phyloP scores from a whole-genome alignment of 2,329 filamentous ascomycete species.

The Colletotrichum costaricense region DNA sequence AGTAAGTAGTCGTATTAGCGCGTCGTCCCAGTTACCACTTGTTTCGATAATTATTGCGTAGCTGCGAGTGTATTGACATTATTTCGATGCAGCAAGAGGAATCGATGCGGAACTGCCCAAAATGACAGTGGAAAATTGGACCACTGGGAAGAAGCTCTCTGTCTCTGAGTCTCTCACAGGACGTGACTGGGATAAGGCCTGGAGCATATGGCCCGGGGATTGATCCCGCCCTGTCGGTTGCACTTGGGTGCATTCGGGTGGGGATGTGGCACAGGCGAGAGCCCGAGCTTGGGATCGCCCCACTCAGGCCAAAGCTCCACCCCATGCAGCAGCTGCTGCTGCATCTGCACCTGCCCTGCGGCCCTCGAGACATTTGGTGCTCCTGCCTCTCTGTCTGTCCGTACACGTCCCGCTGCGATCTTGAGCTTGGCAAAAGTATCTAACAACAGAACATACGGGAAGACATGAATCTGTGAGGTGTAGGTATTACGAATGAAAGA shows the following conservation, averaged over 20 bases:
- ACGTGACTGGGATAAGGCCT: slow-evolving; percentile 1
- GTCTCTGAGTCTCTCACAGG: not conserved
- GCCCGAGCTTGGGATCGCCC: slow-evolving; percentile 17
- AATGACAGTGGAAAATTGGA: not conserved
- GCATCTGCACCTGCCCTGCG: not conserved
- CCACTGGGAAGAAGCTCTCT: not conserved
- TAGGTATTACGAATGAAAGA: too few relatives aligned
- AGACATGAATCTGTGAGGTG: not conserved
- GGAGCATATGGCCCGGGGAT: slow-evolving; percentile 13
- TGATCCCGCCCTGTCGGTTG: slow-evolving; percentile 26
- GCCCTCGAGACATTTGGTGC: not conserved
- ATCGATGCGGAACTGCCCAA: not conserved
- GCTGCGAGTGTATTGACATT: not conserved
- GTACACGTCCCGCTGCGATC: not conserved
- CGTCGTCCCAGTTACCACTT: not conserved
- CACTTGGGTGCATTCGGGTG: not conserved
- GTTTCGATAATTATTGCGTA: not conserved
- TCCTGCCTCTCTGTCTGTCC: not conserved
- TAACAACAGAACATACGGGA: not conserved
- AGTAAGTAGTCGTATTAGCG: not conserved
- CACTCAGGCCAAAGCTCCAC: slow-evolving; percentile 13
- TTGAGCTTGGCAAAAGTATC: too few relatives aligned
- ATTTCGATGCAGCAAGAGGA: not conserved
- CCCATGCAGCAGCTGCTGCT: not conserved
- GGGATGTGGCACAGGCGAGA: not conserved